Conservation (phyloP, 1,284 basidiomycete genomes). For the Sutorius eximius region DNA sequence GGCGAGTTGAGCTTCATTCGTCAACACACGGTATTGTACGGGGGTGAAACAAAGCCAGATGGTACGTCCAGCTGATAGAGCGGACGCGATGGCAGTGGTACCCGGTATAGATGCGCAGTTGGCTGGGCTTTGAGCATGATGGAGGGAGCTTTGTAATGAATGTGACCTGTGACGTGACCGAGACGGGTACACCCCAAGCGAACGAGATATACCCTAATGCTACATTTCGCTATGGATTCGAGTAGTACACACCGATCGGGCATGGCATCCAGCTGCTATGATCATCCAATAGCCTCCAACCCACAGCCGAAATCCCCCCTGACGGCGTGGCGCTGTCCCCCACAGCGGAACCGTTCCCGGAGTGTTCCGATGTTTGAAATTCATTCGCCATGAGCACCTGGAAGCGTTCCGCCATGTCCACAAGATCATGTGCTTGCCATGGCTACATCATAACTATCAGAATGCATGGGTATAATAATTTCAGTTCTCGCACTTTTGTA, state of each 20-base stretch:
- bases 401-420: slow-evolving; percentile 57
- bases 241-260: slow-evolving; percentile 60
- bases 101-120: slow-evolving; percentile 17
- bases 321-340: not conserved
- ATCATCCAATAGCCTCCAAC: slow-evolving; percentile 53
- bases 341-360: not conserved
- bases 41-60: not conserved
- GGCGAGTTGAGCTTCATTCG: slow-evolving; percentile 70
- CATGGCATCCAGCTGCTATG: slow-evolving; percentile 55
- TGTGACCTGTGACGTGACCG: slow-evolving; percentile 30
- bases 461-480: not conserved
- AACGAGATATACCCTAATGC: not conserved
- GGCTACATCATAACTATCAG: slow-evolving; percentile 30
- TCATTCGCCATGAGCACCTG: slow-evolving; percentile 36
- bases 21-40: not conserved
- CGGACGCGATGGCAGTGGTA: slow-evolving; percentile 2
- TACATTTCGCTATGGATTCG: slow-evolving; percentile 9
- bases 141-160: slow-evolving; percentile 21
- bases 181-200: not conserved
- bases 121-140: slow-evolving; percentile 3
- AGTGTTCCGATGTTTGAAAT: not conserved
- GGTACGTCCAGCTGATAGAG: not conserved
- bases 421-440: slow-evolving; percentile 51
- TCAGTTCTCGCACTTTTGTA: slow-evolving; percentile 16
- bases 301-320: slow-evolving; percentile 25